Percentiles rank a stretch among this genome's conserved stretches.
Evolutionary conservation across 768 basidiomycete species (phyloP).

Genomic region (Pleurotus tuber-regium): DNA sequence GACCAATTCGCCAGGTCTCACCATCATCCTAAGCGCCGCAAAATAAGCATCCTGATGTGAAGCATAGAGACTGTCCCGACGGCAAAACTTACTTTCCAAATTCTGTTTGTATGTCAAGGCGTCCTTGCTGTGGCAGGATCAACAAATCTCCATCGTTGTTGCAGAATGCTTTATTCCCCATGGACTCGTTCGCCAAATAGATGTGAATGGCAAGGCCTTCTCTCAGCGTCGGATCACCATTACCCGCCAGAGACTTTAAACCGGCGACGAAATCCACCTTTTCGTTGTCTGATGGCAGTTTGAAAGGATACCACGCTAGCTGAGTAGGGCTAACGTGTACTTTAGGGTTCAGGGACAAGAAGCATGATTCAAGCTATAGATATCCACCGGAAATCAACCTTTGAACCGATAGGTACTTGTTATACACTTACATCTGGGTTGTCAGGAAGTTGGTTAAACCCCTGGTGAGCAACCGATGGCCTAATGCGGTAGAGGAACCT

Average conservation of each 20-base stretch:
- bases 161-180: conserved; percentile 59
- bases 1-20: conserved; percentile 58
- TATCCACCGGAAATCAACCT: no score
- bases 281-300: conserved; percentile 39
- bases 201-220: conserved; percentile 67
- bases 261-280: conserved; percentile 57
- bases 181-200: conserved; percentile 57
- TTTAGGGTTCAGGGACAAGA: conserved; percentile 56
- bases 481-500: conserved; percentile 70
- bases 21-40: conserved; percentile 47
- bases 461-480: conserved; percentile 65
- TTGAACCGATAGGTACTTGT: no score
- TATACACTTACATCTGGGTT: conserved; percentile 59
- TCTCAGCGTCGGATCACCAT: conserved; percentile 58
- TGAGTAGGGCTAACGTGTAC: conserved; percentile 63
- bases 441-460: conserved; percentile 51
- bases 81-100: conserved; percentile 54
- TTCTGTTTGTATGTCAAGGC: conserved; percentile 68
- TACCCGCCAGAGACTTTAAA: conserved; percentile 61
- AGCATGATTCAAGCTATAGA: conserved; percentile 57
- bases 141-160: conserved; percentile 68
- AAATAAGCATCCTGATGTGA: background rate
- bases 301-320: conserved; percentile 64
- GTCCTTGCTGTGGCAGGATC: conserved; percentile 62
- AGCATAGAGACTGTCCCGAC: background rate